Evolutionary conservation across 2,329 filamentous ascomycete species (phyloP), one percentile per base, ranked within the genome.

Genomic region (Akanthomyces dipterigenus): DNA sequence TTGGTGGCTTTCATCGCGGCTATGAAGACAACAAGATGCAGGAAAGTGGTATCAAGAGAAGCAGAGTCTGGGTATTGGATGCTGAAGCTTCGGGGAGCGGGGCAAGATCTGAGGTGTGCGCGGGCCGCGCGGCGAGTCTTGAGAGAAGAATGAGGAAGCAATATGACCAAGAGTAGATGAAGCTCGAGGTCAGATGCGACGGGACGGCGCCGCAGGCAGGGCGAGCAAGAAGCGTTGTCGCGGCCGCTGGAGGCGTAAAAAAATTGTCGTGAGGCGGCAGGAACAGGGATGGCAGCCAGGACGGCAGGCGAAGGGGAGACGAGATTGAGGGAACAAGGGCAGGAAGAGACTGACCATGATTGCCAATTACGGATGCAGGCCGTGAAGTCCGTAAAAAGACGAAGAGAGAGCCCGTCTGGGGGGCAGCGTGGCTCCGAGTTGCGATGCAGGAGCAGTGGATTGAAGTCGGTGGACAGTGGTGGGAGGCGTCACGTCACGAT

Each of bases 161-260:
- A 60, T 54, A 50, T 43, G 59, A 6, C 22, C 9, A 34, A 20
- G 22, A 6, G 22, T 3, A 20, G 11, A 20, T 22, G 14, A 38
- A 36, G 38, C 48, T 31, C 22, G 5, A 16, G 5, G 24, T 22
- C 36, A n/a, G 14, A 34, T 40, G 22, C 20, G 20, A 38, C 18
- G 50, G 40, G 28, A 28, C n/a, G 34, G 14, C 40, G 42, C 42
- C 3, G 34, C 49, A 34, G 45, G 20, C 34, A 24, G 51, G 34
- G 51, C 31, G 43, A 50, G 59, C 56, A 38, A 26, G 34, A 55
- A 50, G 51, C 71, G 65, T 43, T 62, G 55, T 45, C 50, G 63
- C 26, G 42, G 49, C 50, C 31, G 55, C 51, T 48, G 20, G 48
- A 54, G 45, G 31, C 40, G 42, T 4, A 40, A 43, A 56, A 56